Evolutionary conservation across 2,329 filamentous ascomycete genomes (phyloP), one percentile per base, ranked within the genome.

Genomic region (Penicillium digitatum): DNA sequence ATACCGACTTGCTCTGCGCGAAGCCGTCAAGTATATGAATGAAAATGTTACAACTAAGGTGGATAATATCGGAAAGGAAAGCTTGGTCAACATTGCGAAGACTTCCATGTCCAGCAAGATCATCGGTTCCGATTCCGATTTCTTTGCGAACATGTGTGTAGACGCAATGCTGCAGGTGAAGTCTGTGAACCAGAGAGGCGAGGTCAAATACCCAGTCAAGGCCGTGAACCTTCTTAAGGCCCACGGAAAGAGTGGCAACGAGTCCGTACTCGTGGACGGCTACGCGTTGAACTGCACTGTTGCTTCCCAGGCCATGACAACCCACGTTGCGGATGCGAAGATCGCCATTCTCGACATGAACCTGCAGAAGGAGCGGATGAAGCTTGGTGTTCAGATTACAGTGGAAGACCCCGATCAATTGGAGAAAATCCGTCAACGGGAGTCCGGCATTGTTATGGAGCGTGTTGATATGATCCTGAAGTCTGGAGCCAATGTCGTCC

Each of bases 71-170:
- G 92, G 91, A 57, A 87, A 89, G 58, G 94, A 97, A 60, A 94
- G 90, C 57, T 83, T 99, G 64, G 75, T 97, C 70, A 96, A 85
- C 78, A 96, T 99, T 72, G 94, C 94, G 60, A 97, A 93, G 81
- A 99, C 94, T 20, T 96, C 92, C 69, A 99, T 99, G 93, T 96
- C 92, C 50, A 95, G 90, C 81, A 99, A 99, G 80, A 95, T 99
- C 70, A 97, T 99, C 72, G 94, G 94, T 55, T 80, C 89, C 54
- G 94, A 99, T 76, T 91, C 90, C 12, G 91, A 96, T 62, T 99
- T 99, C 80, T 99, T 99, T 71, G 86, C 93, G 65, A 89, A 94
- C 77, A 95, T 99, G 88, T 91, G 92, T 12, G 94, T 99, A 48
- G 93, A 99, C 75, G 92, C 89, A 62, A 96, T 99, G 82, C 86